These are phyloP conservation scores for Hanseniaspora pseudoguilliermondii DNA, from an alignment of 805 yeast species.

Conservation along the genomic window DNA sequence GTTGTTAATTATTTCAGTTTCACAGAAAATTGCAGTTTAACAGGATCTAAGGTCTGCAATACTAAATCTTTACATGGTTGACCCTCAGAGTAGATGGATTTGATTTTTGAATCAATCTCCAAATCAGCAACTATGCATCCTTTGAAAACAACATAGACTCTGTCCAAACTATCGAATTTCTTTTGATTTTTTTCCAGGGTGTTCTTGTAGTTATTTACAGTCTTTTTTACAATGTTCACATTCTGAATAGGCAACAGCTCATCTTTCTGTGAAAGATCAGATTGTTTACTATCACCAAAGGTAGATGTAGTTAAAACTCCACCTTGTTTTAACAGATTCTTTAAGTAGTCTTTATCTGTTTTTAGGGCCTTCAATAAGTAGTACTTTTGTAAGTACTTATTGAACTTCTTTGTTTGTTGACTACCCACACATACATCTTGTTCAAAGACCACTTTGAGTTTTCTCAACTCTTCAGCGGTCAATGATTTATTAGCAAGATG, in stretches of 20 bases:
- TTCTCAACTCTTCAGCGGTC: background rate
- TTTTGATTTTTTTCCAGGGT: background rate
- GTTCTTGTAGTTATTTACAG: background rate
- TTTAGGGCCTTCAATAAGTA: background rate
- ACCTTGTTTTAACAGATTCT: background rate
- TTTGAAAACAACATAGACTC: background rate
- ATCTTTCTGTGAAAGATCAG: background rate
- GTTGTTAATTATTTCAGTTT: background rate
- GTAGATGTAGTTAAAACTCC: background rate
- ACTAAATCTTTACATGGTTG: background rate
- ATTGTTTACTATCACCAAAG: background rate
- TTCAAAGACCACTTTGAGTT: background rate
- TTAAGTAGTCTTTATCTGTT: background rate
- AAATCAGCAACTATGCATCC: background rate
- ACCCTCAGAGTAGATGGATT: background rate
- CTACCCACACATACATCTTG: background rate
- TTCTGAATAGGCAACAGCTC: background rate
- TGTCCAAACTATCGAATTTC: background rate
- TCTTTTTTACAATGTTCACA: background rate
- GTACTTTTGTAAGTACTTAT: background rate
- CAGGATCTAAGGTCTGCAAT: background rate
- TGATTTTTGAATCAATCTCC: background rate
- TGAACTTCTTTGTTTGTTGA: background rate
- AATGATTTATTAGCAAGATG: slow-evolving; percentile 23
- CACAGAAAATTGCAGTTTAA: background rate